phyloP scores from a whole-genome alignment of 2,329 filamentous ascomycete genomes.

The Aspergillus novoparasiticus region DNA sequence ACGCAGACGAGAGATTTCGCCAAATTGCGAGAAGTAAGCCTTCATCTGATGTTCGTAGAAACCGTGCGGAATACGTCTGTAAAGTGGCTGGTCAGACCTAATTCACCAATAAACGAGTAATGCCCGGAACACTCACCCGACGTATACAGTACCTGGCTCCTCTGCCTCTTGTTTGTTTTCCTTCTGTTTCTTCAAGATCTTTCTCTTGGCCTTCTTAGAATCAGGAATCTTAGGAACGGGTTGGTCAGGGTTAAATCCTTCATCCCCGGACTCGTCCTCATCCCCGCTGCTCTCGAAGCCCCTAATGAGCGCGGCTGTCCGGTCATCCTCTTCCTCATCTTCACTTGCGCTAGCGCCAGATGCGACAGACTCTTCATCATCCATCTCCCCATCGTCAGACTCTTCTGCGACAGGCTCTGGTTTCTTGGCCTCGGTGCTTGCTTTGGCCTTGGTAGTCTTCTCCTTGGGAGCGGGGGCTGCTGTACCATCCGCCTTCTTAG shows the following conservation, averaged over 20 bases:
- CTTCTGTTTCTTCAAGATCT: constrained; percentile 54
- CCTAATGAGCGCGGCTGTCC: constrained; percentile 56
- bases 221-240: constrained; percentile 47
- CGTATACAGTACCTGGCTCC: constrained; percentile 77
- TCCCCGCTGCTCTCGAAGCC: constrained; percentile 60
- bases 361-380: constrained; percentile 19
- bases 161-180: constrained; percentile 45
- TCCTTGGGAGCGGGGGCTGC: constrained; percentile 34
- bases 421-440: constrained; percentile 46
- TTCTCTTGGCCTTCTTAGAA: constrained; percentile 51
- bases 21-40: constrained; percentile 92
- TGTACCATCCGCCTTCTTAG: constrained; percentile 37
- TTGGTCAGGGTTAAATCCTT: constrained; percentile 49
- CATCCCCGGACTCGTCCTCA: constrained; percentile 52
- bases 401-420: constrained; percentile 45
- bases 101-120: constrained; percentile 9
- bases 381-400: constrained; percentile 35
- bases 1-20: constrained; percentile 74
- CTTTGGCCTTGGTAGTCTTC: constrained; percentile 37
- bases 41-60: constrained; percentile 98
- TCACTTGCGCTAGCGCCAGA: constrained; percentile 29
- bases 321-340: constrained; percentile 50
- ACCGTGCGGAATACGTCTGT: constrained; percentile 79
- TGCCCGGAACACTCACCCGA: constrained; percentile 59
- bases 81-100: constrained; percentile 18